Base-by-base conservation (phyloP, 2,329 filamentous ascomycete genomes). In the Amauroascus verrucosus region DNA sequence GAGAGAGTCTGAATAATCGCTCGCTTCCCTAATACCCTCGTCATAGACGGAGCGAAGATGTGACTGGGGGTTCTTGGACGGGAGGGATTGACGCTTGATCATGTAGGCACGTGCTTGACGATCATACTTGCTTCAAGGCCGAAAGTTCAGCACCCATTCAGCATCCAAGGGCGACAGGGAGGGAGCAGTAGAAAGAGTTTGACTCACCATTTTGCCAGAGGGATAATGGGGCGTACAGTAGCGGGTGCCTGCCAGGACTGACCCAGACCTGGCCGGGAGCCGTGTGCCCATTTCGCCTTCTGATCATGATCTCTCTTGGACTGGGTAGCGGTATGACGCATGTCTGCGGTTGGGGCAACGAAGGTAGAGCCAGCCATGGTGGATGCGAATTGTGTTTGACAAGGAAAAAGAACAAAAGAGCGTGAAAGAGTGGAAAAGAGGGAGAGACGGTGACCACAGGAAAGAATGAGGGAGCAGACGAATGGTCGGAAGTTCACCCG, bases 241-340 rank as follows among this genome's bases (percentile, higher is more conserved):
- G 30, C 30, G 6, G 24, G 11, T 16, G 7, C 32, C 6, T 45
- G 16, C 32, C 40, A 33, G 3, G 22, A 14, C 32, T 56, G 54
- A 3, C 54, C 54, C n/a, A 16, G 20, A 14, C 26, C 9, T 9
- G 32, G 37, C 37, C 65, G 65, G 37, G 60, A 62, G 38, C 70
- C 68, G 49, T 63, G 60, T 20, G 66, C 65, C 70, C 70, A 71
- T 61, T 72, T 72, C 38, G 63, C 64, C 56, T 68, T 70, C 53
- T 68, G 67, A 56, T 68, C 64, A 54, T 69, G 63, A 54, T 63
- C 62, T 28, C 70, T 64, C 55, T 71, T 68, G 57, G 59, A 75
- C 60, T 77, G 75, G 62, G 75, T 75, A 62, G 76, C 72, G 59
- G 68, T 68, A 65, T 72, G 74, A 64, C 79, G 78, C 57, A 81